phyloP scores from a whole-genome alignment of 805 yeast species.

The Candida sonorensis region DNA sequence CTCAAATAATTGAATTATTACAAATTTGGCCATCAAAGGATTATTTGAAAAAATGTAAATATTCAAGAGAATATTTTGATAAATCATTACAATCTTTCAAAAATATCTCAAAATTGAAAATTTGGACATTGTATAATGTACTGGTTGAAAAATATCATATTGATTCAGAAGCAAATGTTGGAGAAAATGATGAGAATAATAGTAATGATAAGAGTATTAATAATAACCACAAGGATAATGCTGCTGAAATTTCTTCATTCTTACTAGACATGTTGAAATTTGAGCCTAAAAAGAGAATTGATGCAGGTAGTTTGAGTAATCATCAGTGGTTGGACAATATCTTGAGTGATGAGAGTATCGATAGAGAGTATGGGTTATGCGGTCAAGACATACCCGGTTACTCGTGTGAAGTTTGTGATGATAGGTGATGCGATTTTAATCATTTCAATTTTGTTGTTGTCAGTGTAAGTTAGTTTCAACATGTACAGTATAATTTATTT shows the following conservation, averaged over 20 bases:
- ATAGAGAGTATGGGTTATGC: slow-evolving; percentile 22
- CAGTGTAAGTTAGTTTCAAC: too few species aligned
- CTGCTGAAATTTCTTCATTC: slow-evolving; percentile 37
- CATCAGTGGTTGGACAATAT: slow-evolving; percentile 45
- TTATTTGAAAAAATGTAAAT: slow-evolving; percentile 33
- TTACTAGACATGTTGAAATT: slow-evolving; percentile 43
- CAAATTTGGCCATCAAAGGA: slow-evolving; percentile 30
- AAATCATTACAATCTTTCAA: slow-evolving; percentile 27
- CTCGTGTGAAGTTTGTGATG: slow-evolving; percentile 11
- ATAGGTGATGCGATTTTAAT: too few species aligned
- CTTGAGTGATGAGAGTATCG: slow-evolving; percentile 16
- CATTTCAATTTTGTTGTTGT: too few species aligned
- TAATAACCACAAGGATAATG: too few species aligned
- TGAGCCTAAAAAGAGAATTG: slow-evolving; percentile 43
- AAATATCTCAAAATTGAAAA: slow-evolving; percentile 41
- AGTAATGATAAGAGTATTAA: too few species aligned
- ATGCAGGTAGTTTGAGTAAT: slow-evolving; percentile 45
- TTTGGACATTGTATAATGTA: slow-evolving; percentile 45
- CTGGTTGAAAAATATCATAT: slow-evolving; percentile 44
- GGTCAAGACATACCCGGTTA: slow-evolving; percentile 31
- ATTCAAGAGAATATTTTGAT: slow-evolving; percentile 36
- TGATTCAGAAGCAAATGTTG: too few species aligned
- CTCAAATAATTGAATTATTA: slow-evolving; percentile 52
- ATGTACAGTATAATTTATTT: too few species aligned
- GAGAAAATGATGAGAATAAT: too few species aligned